Base-by-base conservation (phyloP, 495 filamentous ascomycete genomes). In the Penicillium argentinense region DNA sequence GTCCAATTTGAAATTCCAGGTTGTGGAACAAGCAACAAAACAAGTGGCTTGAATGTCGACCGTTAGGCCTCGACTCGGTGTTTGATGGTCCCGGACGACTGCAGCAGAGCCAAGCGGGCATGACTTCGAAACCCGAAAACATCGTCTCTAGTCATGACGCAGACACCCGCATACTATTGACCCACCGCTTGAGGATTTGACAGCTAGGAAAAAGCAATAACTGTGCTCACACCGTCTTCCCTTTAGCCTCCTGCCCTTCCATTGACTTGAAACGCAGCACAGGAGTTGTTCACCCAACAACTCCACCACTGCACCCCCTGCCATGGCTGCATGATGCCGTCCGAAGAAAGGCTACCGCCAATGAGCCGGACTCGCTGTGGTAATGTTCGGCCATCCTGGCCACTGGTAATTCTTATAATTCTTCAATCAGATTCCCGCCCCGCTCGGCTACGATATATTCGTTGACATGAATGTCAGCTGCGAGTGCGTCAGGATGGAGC, bases 311-410 rank as follows among this genome's bases (percentile, higher is more conserved):
- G 19, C 34, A 25, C 24, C 25, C 44, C 34, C 38, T 49, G 19
- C 14, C n/a, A 4, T 24, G 42, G 33, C 49, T 57, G 45, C 49
- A 49, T 25, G 29, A 17, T 49, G 26, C 54, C 49, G 54, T 21
- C 17, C 24, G 29, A 11, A 34, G n/a, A 11, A 21, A 25, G 12
- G 18, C n/a, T n/a, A 8, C 29, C 22, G 37, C 45, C 49, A 57
- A 49, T 39, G n/a, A 49, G 9, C 28, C 18, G 9, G 29, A 25
- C 14, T 27, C 17, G 24, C 22, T 14, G 21, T 25, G 26, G 12
- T 43, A 14, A 38, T 38, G 13, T 23, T 29, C n/a, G 37, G 33
- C 33, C 16, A 36, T 36, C 33, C 21, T 36, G 21, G 18, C 33
- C 33, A 36, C 33, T 36, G 21, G 18, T 18, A 14, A 36, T 18